A percentile compares a stretch with the other conserved stretches of the same genome.
Conservation (phyloP, 1,284 basidiomycete species). For the Taiwanofungus camphoratus region DNA sequence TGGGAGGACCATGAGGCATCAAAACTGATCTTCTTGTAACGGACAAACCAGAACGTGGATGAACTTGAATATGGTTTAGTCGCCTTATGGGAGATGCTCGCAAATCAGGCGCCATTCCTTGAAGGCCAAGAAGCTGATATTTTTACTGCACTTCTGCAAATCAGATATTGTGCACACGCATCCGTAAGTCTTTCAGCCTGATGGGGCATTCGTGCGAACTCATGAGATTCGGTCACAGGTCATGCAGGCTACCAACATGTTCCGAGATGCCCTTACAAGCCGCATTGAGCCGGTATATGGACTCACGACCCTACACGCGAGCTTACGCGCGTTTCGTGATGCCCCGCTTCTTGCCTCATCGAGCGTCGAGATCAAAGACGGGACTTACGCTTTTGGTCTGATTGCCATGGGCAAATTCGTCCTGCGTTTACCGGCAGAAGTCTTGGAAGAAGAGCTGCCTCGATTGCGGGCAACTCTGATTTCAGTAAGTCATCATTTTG, state of each 20-base stretch:
- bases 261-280: conserved; percentile 65
- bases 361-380: conserved; percentile 47
- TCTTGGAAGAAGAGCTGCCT: conserved; percentile 81
- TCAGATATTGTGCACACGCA: conserved; percentile 63
- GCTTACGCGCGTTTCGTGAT: conserved; percentile 55
- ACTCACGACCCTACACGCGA: conserved; percentile 71
- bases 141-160: conserved; percentile 54
- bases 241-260: conserved; percentile 71
- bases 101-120: conserved; percentile 56
- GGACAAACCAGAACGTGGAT: conserved; percentile 44
- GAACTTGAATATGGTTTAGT: conserved; percentile 70
- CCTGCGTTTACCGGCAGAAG: conserved; percentile 69
- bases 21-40: conserved; percentile 15
- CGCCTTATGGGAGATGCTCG: conserved; percentile 70
- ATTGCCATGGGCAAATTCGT: conserved; percentile 78
- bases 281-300: conserved; percentile 79
- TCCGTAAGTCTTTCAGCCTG: conserved; percentile 41
- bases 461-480: conserved; percentile 65
- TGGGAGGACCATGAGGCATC: conserved; percentile 4
- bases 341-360: conserved; percentile 38
- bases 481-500: conserved; percentile 39
- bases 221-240: conserved; percentile 40
- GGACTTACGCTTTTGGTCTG: conserved; percentile 74
- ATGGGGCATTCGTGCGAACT: conserved; percentile 7
- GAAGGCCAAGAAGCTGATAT: conserved; percentile 71